Evolutionary conservation across 2,329 filamentous ascomycete species (phyloP).

Genomic region (Penicillium decumbens): DNA sequence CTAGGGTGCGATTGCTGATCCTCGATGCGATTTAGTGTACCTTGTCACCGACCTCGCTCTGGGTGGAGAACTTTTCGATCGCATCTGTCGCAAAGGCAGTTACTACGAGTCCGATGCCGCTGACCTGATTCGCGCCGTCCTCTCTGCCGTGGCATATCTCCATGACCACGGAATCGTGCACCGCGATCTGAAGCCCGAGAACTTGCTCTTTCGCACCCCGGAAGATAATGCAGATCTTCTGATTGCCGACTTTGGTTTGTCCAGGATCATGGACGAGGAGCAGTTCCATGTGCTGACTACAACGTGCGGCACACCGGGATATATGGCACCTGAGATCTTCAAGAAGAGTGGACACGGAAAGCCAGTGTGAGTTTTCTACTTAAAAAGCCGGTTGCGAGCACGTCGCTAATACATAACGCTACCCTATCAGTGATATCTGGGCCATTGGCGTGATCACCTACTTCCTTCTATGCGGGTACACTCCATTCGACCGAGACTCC

Average conservation of each 20-base stretch:
- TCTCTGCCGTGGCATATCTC: conserved; percentile 96
- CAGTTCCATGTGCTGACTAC: conserved; percentile 97
- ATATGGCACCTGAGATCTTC: conserved; percentile 99
- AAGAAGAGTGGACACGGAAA: conserved; percentile 98
- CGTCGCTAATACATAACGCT: not conserved
- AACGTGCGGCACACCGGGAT: conserved; percentile 94
- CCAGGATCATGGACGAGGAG: conserved; percentile 97
- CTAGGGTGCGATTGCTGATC: not conserved
- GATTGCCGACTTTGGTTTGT: conserved; percentile 94
- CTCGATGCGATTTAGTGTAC: conserved; percentile 57
- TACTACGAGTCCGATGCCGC: conserved; percentile 98
- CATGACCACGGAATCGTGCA: conserved; percentile 99
- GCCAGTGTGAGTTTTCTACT: conserved; percentile 60
- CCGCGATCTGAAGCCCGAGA: conserved; percentile 95
- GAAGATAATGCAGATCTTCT: conserved; percentile 96
- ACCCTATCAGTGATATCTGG: conserved; percentile 70
- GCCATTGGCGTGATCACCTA: conserved; percentile 98
- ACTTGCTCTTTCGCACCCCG: conserved; percentile 90
- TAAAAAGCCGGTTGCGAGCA: not conserved
- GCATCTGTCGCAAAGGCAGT: conserved; percentile 95
- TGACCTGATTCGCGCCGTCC: conserved; percentile 86
- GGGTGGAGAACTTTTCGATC: conserved; percentile 94
- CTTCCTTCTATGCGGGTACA: conserved; percentile 96
- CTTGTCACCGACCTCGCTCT: conserved; percentile 95
- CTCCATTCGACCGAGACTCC: conserved; percentile 92